Evolutionary conservation across 2,329 filamentous ascomycete species (phyloP).

Genomic region (Dactylellina sp.): DNA sequence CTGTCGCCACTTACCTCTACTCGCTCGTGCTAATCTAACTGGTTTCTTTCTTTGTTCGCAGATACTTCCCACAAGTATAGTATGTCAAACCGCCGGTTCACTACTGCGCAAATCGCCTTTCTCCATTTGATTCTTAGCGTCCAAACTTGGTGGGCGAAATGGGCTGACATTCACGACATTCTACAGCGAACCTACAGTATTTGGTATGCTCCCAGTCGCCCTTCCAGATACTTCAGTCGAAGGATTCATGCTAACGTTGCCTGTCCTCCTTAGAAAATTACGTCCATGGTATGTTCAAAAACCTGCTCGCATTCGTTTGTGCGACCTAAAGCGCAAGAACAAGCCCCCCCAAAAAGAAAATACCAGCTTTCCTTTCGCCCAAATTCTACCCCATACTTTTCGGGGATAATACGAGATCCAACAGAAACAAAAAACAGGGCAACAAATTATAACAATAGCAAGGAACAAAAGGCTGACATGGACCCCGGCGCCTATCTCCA

Average conservation of each 20-base stretch:
- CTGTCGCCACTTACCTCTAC: conserved; percentile 7
- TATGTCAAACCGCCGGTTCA: conserved; percentile 65
- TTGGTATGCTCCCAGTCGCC: conserved; percentile 72
- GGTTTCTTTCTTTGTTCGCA: conserved; percentile 63
- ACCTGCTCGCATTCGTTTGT: conserved; percentile 7
- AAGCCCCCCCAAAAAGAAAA: conserved; percentile 18
- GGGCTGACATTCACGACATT: conserved; percentile 29
- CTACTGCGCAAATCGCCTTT: conserved; percentile 42
- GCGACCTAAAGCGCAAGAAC: conserved; percentile 47
- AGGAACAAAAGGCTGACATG: conserved; percentile 15
- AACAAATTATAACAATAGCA: conserved; percentile 7
- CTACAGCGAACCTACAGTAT: conserved; percentile 87
- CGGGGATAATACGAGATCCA: conserved; percentile 27
- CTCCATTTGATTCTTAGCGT: conserved; percentile 15
- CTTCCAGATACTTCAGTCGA: conserved; percentile 1
- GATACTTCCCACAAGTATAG: conserved; percentile 97
- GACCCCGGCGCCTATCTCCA: conserved; percentile 63
- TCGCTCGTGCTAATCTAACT: conserved; percentile 43
- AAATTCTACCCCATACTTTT: conserved; percentile 11
- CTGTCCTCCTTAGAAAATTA: conserved; percentile 79
- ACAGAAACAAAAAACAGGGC: conserved; percentile 21
- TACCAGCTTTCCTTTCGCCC: conserved; percentile 10
- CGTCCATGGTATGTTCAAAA: conserved; percentile 80
- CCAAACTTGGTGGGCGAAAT: conserved; percentile 2
- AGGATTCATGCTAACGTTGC: conserved; percentile 30